Percentiles rank a stretch among this genome's conserved stretches.
Evolutionary conservation across 495 filamentous ascomycete genomes (phyloP).

Genomic region (Talaromyces proteolyticus): DNA sequence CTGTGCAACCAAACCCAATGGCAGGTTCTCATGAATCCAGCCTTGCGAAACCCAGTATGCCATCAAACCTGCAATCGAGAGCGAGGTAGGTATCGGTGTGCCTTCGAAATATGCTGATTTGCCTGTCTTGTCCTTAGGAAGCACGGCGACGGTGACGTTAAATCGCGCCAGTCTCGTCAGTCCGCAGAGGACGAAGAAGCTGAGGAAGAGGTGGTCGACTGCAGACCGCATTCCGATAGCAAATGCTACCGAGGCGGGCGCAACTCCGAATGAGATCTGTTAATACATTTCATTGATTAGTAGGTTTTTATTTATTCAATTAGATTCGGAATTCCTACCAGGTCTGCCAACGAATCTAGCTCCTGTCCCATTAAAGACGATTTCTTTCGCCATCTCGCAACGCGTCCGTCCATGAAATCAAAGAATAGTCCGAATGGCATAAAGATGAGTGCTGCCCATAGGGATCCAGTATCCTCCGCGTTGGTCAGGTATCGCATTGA

Average conservation of each 20-base stretch:
- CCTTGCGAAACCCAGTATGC: conserved; percentile 79
- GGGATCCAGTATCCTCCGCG: conserved; percentile 52
- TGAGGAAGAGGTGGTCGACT: conserved; percentile 76
- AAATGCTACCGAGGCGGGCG: conserved; percentile 83
- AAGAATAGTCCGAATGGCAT: conserved; percentile 96
- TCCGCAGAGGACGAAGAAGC: conserved; percentile 92
- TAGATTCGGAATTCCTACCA: conserved; percentile 56
- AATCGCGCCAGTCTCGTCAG: conserved; percentile 92
- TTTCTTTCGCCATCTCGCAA: conserved; percentile 93
- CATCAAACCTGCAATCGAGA: conserved; percentile 78
- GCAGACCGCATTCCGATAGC: conserved; percentile 83
- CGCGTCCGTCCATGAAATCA: conserved; percentile 96
- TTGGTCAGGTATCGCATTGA: conserved; percentile 89
- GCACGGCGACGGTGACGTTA: conserved; percentile 83
- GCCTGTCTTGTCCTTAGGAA: conserved; percentile 86
- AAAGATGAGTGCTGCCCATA: conserved; percentile 79
- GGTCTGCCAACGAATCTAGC: conserved; percentile 91
- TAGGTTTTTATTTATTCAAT: neutral
- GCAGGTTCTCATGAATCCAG: conserved; percentile 72
- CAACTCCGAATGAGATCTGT: conserved; percentile 92
- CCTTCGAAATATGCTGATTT: conserved; percentile 96
- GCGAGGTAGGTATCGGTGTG: conserved; percentile 87
- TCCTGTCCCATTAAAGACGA: conserved; percentile 97
- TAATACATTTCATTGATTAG: conserved; percentile 5
- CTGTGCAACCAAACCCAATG: conserved; percentile 56